Evolutionary conservation across 1,284 basidiomycete genomes (phyloP).

Genomic region (Porogramme epimiltina): DNA sequence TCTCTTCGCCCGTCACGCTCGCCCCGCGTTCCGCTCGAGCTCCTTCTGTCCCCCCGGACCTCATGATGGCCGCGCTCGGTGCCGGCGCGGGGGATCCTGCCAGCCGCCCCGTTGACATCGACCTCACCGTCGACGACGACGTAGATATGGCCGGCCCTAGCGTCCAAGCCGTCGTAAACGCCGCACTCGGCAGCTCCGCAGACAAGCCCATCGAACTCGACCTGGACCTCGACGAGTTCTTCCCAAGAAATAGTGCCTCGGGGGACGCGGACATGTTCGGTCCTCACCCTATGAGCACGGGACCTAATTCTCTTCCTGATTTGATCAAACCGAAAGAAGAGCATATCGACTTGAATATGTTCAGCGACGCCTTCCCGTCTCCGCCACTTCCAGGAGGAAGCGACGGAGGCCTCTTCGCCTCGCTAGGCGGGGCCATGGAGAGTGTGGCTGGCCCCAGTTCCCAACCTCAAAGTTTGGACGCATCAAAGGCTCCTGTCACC

Average conservation of each 20-base stretch:
- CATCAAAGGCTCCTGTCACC: conserved; percentile 19
- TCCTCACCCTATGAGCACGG: not conserved
- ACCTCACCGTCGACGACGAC: conserved; percentile 39
- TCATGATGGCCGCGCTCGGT: conserved; percentile 55
- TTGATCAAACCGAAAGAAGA: conserved; percentile 25
- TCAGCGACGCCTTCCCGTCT: conserved; percentile 15
- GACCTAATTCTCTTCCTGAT: no score
- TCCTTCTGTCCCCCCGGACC: conserved; percentile 49
- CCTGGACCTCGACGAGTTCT: conserved; percentile 56
- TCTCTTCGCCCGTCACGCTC: conserved; percentile 75
- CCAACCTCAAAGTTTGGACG: not conserved
- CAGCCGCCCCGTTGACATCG: conserved; percentile 42
- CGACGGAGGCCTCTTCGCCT: conserved; percentile 22
- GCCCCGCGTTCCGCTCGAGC: conserved; percentile 75
- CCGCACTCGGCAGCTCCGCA: conserved; percentile 58
- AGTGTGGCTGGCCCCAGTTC: not conserved
- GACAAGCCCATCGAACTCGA: conserved; percentile 83
- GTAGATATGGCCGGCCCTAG: conserved; percentile 20
- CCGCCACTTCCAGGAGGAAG: conserved; percentile 4
- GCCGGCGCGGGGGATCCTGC: conserved; percentile 15
- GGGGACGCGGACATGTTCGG: conserved; percentile 10
- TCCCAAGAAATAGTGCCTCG: conserved; percentile 24
- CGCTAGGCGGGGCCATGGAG: conserved; percentile 11
- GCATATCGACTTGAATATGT: conserved; percentile 26
- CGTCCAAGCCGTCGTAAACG: conserved; percentile 26